These are phyloP conservation scores for Paecilomyces sp. DNA, from an alignment of 2,329 filamentous ascomycete species.

Conservation along the genomic window DNA sequence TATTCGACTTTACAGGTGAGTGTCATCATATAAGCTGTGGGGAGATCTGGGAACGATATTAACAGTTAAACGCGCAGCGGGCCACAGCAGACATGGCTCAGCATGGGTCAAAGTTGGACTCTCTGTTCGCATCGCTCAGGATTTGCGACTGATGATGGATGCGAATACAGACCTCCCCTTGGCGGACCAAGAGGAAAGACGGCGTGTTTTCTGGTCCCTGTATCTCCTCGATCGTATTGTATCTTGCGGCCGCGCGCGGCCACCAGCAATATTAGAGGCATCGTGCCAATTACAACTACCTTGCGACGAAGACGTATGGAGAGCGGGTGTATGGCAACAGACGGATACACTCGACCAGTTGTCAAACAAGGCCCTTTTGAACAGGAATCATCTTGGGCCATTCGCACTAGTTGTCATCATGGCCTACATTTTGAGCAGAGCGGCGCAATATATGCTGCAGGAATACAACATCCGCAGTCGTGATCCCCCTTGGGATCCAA, in stretches of 20 bases:
- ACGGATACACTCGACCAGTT: not conserved
- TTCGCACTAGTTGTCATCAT: not conserved
- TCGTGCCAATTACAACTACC: conserved; percentile 12
- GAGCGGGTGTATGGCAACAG: not conserved
- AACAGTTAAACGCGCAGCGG: conserved; percentile 11
- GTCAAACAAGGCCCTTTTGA: not conserved
- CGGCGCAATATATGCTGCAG: not conserved
- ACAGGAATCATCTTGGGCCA: not conserved
- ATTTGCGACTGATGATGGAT: conserved; percentile 17
- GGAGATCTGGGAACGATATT: not conserved
- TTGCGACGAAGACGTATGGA: conserved; percentile 5
- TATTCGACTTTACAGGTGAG: conserved; percentile 29
- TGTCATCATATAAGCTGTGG: not conserved
- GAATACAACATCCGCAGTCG: not conserved
- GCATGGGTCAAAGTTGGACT: conserved; percentile 30
- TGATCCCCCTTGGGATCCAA: not conserved
- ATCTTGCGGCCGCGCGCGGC: conserved; percentile 8
- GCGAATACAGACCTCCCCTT: not conserved
- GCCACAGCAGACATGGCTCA: conserved; percentile 13
- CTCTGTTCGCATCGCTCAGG: conserved; percentile 54
- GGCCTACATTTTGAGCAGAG: not conserved
- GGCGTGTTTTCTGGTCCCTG: conserved; percentile 13
- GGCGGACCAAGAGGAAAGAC: conserved; percentile 10
- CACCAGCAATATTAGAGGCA: conserved; percentile 9
- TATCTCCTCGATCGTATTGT: conserved; percentile 14